Evolutionary conservation across 306 rosid species (phyloP), one percentile per base, ranked within the genome.

Genomic region (Fragaria ananassa): DNA sequence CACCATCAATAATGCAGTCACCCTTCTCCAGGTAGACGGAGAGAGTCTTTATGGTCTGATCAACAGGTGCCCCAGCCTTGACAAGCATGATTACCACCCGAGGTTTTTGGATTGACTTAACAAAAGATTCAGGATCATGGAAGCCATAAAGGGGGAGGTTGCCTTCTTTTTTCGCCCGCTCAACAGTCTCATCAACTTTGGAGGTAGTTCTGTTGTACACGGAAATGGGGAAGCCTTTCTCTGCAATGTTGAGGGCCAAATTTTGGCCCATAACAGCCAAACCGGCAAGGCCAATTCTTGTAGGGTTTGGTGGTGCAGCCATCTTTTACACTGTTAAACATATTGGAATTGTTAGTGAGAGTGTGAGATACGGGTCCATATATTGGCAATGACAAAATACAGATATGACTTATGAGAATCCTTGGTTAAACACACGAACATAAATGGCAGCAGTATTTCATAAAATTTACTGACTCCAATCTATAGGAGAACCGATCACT

Each of bases 261-360:
- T 93, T 93, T 83, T 93, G 98, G 68, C 98, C 98, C 98, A 93
- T 91, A 45, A 93, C 98, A 68, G 98, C 98, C 85, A 93, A 78
- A 77, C 93, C 98, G 42, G 93, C 89, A 70, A 93, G 97, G 34
- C 98, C 98, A 23, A 93, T 93, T 81, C 97, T 87, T 45, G 95
- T 89, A 57, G 68, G 88, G 3, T 70, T 74, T 12, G 69, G 71
- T 47, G 85, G 85, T 76, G 80, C 84, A 37, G 91, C 95, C 98
- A 93, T 93, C 7, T 37, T 83, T 78, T 76, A 27, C 66, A 84
- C 97, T 93, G 96, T 70, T 2, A 74, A 79, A 79, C 44, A 54
- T 68, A 57, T 53, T 35, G 62, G 41, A 50, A 51, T 77, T 15
- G 45, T 64, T n/a, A 69, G 73, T 76, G 41, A 80, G 85, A 79